phyloP scores from a whole-genome alignment of 768 basidiomycete genomes.

The Mrakia blollopis region DNA sequence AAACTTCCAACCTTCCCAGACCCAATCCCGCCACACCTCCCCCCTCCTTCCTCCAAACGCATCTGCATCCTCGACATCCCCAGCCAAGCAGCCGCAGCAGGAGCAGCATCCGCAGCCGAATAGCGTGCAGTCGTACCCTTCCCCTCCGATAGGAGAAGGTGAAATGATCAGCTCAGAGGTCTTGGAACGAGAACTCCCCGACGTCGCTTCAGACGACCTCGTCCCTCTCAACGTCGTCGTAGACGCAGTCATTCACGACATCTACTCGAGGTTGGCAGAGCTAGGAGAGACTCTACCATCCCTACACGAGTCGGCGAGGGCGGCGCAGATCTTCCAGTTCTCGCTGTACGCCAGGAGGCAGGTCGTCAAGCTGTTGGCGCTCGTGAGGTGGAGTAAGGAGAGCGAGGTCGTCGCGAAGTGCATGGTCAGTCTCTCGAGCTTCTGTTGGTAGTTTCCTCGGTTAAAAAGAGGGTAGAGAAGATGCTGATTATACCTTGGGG shows the following conservation, averaged over 20 bases:
- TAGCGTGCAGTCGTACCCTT: neutral
- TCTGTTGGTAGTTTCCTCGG: neutral
- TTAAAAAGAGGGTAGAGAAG: slow-evolving; percentile 62
- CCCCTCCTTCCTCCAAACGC: neutral
- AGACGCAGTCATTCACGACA: slow-evolving; percentile 68
- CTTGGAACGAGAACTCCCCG: slow-evolving; percentile 67
- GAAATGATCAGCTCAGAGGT: slow-evolving; percentile 12
- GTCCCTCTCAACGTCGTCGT: slow-evolving; percentile 67
- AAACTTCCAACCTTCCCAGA: neutral
- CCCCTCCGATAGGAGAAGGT: neutral
- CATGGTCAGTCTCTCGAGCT: slow-evolving; percentile 26
- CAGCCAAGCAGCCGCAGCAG: neutral
- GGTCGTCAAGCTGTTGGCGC: slow-evolving; percentile 79
- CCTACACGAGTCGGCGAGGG: slow-evolving; percentile 53
- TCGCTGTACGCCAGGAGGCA: slow-evolving; percentile 87
- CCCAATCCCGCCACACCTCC: neutral
- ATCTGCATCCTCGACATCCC: neutral
- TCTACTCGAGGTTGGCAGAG: slow-evolving; percentile 77
- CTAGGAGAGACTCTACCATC: slow-evolving; percentile 63
- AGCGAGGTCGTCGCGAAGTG: slow-evolving; percentile 33
- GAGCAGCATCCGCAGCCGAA: no score
- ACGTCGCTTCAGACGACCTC: slow-evolving; percentile 63
- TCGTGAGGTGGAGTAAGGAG: slow-evolving; percentile 80
- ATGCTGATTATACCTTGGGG: slow-evolving; percentile 57
- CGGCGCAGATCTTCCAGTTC: slow-evolving; percentile 78